These are phyloP conservation scores for Lactuca sativa DNA, from an alignment of 129 eudicot genomes.

Conservation along the genomic window DNA sequence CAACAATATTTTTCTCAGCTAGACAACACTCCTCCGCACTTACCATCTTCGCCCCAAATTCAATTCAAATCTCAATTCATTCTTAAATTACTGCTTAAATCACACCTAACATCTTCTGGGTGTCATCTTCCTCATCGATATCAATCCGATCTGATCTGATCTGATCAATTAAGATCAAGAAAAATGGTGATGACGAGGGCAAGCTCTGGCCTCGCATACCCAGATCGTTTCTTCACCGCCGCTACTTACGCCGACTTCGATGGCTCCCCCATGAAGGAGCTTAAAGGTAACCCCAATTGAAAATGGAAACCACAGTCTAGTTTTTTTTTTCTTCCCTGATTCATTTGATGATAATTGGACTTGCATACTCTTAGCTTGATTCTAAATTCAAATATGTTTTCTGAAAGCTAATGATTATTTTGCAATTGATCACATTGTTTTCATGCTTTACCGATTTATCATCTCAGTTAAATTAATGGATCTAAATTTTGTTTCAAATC, in stretches of 20 bases:
- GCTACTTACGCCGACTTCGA: slow-evolving; percentile 86
- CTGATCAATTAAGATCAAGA: neutral
- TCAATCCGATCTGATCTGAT: slow-evolving; percentile 28
- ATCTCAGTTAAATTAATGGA: neutral
- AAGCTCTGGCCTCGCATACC: slow-evolving; percentile 85
- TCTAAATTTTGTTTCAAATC: slow-evolving; percentile 27
- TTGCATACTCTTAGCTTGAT: neutral
- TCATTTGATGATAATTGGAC: neutral
- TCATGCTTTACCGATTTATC: slow-evolving; percentile 9
- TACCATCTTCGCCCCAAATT: slow-evolving; percentile 35
- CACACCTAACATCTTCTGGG: slow-evolving; percentile 13
- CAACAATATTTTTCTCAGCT: neutral
- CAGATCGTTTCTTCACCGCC: slow-evolving; percentile 94
- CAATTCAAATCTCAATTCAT: slow-evolving; percentile 34
- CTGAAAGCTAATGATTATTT: neutral
- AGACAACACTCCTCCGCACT: neutral
- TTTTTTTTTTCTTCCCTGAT: too few relatives aligned
- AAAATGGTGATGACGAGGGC: slow-evolving; percentile 68
- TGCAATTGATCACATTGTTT: slow-evolving; percentile 2
- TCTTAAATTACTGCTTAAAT: slow-evolving; percentile 22
- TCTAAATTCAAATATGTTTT: neutral
- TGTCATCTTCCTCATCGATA: slow-evolving; percentile 10
- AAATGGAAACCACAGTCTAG: too few relatives aligned
- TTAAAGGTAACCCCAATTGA: too few relatives aligned
- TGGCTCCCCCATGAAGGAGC: slow-evolving; percentile 73